Conservation (phyloP, 2,329 filamentous ascomycete species). For the Colletotrichum gigasporum region DNA sequence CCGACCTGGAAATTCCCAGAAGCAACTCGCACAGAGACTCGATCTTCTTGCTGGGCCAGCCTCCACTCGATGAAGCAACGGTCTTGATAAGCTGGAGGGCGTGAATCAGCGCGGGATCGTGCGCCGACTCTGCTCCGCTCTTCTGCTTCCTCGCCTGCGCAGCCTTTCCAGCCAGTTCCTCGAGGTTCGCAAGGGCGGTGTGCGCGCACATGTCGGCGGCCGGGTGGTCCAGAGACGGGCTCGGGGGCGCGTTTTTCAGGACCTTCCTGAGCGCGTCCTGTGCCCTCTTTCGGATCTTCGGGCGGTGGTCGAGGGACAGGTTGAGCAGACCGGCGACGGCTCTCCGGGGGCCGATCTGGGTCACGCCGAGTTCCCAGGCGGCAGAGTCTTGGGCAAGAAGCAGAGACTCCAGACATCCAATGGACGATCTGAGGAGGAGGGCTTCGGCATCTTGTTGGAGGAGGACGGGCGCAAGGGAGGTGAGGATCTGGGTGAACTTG, state of each 20-base stretch:
- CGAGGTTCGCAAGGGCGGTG: conserved; percentile 82
- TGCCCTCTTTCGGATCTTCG: conserved; percentile 93
- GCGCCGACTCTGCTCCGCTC: conserved; percentile 64
- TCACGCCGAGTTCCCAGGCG: conserved; percentile 87
- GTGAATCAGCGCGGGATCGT: conserved; percentile 89
- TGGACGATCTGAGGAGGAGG: conserved; percentile 84
- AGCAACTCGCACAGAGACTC: conserved; percentile 90
- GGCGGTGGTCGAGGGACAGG: conserved; percentile 85
- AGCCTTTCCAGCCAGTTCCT: conserved; percentile 74
- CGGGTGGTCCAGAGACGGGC: conserved; percentile 91
- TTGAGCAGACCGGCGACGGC: conserved; percentile 88
- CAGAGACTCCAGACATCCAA: conserved; percentile 93
- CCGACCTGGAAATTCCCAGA: conserved; percentile 87
- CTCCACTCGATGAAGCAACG: conserved; percentile 84
- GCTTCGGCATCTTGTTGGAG: conserved; percentile 85
- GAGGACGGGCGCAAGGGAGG: conserved; percentile 84
- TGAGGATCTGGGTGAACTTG: conserved; percentile 94
- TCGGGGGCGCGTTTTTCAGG: conserved; percentile 86
- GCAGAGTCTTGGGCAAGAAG: conserved; percentile 87
- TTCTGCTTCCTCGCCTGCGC: conserved; percentile 71
- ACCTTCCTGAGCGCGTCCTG: conserved; percentile 89
- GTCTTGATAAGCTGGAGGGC: conserved; percentile 92
- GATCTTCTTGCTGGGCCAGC: conserved; percentile 97
- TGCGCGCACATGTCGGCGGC: conserved; percentile 97
- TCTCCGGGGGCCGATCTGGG: conserved; percentile 84